Evolutionary conservation across 805 yeast species (phyloP), one percentile per base, ranked within the genome.

Genomic region (Priceomyces carsonii): DNA sequence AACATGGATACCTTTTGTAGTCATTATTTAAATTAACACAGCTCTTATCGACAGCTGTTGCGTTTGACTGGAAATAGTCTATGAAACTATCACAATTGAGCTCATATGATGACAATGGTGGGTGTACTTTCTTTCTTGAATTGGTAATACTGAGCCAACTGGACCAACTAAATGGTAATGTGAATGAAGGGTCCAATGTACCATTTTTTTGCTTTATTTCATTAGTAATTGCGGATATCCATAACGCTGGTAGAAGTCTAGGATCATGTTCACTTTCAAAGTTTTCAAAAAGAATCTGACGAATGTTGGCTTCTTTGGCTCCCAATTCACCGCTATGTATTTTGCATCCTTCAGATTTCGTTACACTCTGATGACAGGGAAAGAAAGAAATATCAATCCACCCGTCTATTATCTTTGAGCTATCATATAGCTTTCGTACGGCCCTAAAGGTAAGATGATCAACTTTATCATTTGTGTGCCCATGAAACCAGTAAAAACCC

Each of bases 131-230:
- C 27, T 28, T 14, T 27, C 36, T 14, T 10, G 7, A 6, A 6
- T 18, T 18, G n/a, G 27, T 26, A 18, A 37, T 27, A 28, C 32
- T 34, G 12, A 47, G 33, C 60, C 62, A 59, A 21, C 50, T 53
- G 9, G 31, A 35, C 69, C 70, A 63, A 27, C 51, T 38, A 36
- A 64, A 64, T 1, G 65, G 64, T 3, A 61, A 21, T 18, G 47
- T 35, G 29, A 54, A 47, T 4, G 38, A 23, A 3, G 59, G 47
- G 29, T 51, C 53, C 8, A 53, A 27, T 3, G 34, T 26, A 6
- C 52, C 51, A 13, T 43, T 21, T 18, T 49, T 38, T 9, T 10
- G 12, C 16, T 41, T 28, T 20, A 32, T 18, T 7, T 29, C 12
- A 6, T 18, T 25, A 15, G 14, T 9, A 15, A 51, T 26, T 3